These are phyloP conservation scores for Metschnikowia similis DNA, from an alignment of 805 yeast genomes.

Conservation along the genomic window DNA sequence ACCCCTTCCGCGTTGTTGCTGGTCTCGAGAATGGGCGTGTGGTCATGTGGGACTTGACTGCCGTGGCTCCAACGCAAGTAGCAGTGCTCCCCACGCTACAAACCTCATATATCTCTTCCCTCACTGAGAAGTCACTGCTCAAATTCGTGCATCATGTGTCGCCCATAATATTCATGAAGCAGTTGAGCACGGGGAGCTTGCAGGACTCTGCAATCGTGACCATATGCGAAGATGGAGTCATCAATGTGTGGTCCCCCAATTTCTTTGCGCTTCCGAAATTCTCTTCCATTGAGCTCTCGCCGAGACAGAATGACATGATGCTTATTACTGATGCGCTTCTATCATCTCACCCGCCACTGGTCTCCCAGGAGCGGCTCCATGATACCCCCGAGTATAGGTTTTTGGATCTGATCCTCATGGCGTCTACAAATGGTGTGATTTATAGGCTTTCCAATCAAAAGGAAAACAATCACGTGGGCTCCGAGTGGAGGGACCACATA, in stretches of 20 bases:
- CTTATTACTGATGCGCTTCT: background rate
- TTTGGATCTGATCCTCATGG: slow-evolving; percentile 10
- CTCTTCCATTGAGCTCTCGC: slow-evolving; percentile 9
- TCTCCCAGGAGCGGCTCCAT: slow-evolving; percentile 5
- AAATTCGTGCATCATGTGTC: slow-evolving; percentile 11
- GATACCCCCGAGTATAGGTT: slow-evolving; percentile 14
- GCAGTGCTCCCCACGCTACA: slow-evolving; percentile 18
- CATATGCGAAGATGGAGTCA: slow-evolving; percentile 16
- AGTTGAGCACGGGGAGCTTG: slow-evolving; percentile 6
- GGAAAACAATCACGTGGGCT: slow-evolving; percentile 4
- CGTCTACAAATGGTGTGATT: slow-evolving; percentile 8
- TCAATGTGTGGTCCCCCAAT: slow-evolving; percentile 19
- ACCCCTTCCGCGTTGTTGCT: slow-evolving; percentile 41
- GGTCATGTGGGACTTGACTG: slow-evolving; percentile 45
- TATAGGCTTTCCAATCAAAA: slow-evolving; percentile 9
- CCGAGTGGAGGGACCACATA: background rate
- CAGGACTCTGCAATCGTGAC: slow-evolving; percentile 12
- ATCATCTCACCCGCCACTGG: background rate
- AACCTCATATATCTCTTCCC: slow-evolving; percentile 12
- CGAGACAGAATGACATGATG: background rate
- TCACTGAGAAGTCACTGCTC: slow-evolving; percentile 1
- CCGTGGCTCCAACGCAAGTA: slow-evolving; percentile 13
- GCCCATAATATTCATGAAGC: slow-evolving; percentile 13
- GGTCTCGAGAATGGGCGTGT: slow-evolving; percentile 49
- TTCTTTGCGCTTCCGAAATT: slow-evolving; percentile 18